phyloP scores from a whole-genome alignment of 352 stramenopile species.

The Peronospora destructor region DNA sequence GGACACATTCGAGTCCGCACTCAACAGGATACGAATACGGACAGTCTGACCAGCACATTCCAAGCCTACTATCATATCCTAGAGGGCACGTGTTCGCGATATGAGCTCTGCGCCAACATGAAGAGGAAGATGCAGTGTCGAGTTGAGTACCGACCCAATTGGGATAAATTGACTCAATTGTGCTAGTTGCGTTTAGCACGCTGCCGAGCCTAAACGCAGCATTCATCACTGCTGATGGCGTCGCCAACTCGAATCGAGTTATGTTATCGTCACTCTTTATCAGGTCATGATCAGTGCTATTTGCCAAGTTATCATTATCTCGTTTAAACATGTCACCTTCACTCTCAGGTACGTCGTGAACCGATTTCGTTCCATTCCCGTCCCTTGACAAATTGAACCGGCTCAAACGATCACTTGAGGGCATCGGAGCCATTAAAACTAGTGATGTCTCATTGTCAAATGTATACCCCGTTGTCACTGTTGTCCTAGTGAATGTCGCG shows the following conservation, averaged over 20 bases:
- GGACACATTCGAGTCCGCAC: conserved; percentile 39
- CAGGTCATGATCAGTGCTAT: conserved; percentile 4
- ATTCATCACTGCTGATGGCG: conserved; percentile 2
- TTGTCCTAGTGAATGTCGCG: neutral
- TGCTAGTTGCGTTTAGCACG: conserved; percentile 25
- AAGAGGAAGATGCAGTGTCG: conserved; percentile 8
- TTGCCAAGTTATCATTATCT: conserved; percentile 6
- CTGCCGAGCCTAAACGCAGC: conserved; percentile 21
- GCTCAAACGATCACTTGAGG: neutral
- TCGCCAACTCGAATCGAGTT: neutral
- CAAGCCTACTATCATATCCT: conserved; percentile 23
- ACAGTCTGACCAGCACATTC: conserved; percentile 37
- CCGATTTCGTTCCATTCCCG: neutral
- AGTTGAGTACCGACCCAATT: conserved; percentile 29
- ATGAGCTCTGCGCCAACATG: conserved; percentile 34
- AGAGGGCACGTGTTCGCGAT: conserved; percentile 33
- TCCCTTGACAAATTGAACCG: too few relatives aligned
- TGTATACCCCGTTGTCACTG: conserved; percentile 1
- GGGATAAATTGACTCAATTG: conserved; percentile 21
- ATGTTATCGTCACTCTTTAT: conserved; percentile 2
- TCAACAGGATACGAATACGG: conserved; percentile 38
- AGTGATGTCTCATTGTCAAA: neutral
- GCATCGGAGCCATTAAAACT: conserved; percentile 2
- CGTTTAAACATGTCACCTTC: neutral
- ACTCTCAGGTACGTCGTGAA: neutral